A percentile compares a stretch with the other conserved stretches of the same genome.
These are phyloP conservation scores for Aureobasidium melanogenum DNA, from an alignment of 2,329 filamentous ascomycete species.

Conservation along the genomic window DNA sequence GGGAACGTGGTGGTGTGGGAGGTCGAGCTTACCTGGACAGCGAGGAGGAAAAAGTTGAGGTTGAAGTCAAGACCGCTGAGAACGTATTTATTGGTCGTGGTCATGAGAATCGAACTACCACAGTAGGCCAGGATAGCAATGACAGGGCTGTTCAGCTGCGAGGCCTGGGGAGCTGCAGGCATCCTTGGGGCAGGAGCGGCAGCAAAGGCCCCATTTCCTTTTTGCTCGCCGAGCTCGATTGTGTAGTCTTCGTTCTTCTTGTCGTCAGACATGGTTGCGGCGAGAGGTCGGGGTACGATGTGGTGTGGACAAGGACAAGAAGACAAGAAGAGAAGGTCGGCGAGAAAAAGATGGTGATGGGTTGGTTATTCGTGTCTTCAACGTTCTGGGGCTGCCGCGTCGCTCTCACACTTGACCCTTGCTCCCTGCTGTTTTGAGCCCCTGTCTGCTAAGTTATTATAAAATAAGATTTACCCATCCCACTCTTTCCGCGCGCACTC, in stretches of 20 bases:
- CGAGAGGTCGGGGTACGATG: not conserved
- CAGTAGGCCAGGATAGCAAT: conserved; percentile 86
- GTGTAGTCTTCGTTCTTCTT: conserved; percentile 75
- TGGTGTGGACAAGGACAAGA: conserved; percentile 8
- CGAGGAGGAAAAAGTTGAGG: conserved; percentile 90
- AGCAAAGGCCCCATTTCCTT: conserved; percentile 39
- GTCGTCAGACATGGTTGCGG: conserved; percentile 65
- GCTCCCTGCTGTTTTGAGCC: not conserved
- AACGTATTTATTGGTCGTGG: conserved; percentile 98
- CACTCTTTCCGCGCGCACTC: not conserved
- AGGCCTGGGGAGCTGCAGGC: conserved; percentile 27
- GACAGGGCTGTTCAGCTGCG: conserved; percentile 50
- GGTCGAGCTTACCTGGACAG: conserved; percentile 66
- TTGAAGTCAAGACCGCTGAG: conserved; percentile 88
- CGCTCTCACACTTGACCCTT: not conserved
- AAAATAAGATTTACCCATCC: conserved; percentile 2
- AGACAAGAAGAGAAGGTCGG: not conserved
- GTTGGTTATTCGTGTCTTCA: not conserved
- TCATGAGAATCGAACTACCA: conserved; percentile 96
- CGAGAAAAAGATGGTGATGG: not conserved
- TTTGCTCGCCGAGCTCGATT: conserved; percentile 59
- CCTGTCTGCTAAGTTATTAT: not conserved
- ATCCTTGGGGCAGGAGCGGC: conserved; percentile 37
- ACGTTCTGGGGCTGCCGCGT: not conserved
- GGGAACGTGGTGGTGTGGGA: not conserved